Evolutionary conservation across 352 stramenopile genomes (phyloP).

Genomic region (Phytophthora vignae): DNA sequence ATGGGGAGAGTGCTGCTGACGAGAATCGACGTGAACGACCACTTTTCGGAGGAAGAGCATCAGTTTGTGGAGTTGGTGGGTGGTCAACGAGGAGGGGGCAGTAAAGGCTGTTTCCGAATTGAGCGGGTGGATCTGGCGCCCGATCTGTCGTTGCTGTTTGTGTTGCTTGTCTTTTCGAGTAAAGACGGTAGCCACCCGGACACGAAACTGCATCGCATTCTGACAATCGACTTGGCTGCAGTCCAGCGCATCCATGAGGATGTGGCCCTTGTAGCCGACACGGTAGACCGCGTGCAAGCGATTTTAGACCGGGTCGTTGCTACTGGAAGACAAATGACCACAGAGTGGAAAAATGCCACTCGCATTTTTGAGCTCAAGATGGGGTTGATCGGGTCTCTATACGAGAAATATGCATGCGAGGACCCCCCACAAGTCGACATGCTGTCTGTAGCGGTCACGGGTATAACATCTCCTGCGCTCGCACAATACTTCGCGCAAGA

Average conservation of each 20-base stretch:
- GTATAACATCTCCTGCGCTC: constrained; percentile 67
- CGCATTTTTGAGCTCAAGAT: constrained; percentile 84
- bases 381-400: constrained; percentile 71
- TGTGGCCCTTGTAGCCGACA: constrained; percentile 40
- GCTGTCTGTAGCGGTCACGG: constrained; percentile 65
- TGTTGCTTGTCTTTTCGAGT: constrained; percentile 35
- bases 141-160: constrained; percentile 53
- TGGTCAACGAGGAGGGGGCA: neutral
- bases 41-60: constrained; percentile 36
- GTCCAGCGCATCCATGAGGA: constrained; percentile 45
- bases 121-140: constrained; percentile 43
- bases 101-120: constrained; percentile 29
- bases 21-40: constrained; percentile 45
- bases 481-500: constrained; percentile 86
- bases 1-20: constrained; percentile 58
- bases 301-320: constrained; percentile 45
- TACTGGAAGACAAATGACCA: constrained; percentile 47
- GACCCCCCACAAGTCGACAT: constrained; percentile 77
- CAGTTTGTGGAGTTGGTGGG: constrained; percentile 22
- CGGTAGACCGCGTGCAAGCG: constrained; percentile 29
- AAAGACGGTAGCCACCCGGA: neutral
- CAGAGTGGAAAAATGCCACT: constrained; percentile 83
- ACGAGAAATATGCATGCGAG: constrained; percentile 79
- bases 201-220: constrained; percentile 37
- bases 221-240: constrained; percentile 47